Conservation (phyloP, 768 basidiomycete species). For the Lactarius trivialis region DNA sequence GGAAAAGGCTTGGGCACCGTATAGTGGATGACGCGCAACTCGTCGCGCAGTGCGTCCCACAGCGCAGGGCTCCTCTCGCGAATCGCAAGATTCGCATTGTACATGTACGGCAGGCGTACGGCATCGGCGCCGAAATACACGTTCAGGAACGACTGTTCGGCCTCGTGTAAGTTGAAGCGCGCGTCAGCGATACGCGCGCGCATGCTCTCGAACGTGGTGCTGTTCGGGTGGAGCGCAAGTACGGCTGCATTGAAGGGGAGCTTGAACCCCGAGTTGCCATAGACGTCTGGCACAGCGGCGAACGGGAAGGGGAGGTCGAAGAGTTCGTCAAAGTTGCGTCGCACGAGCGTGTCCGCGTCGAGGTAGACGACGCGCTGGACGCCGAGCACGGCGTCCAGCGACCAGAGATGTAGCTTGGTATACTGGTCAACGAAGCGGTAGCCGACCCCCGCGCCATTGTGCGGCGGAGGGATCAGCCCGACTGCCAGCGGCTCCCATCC, state of each 20-base stretch:
- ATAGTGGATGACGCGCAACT: constrained; percentile 33
- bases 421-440: constrained; percentile 37
- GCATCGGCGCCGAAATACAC: constrained; percentile 32
- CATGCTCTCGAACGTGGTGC: constrained; percentile 28
- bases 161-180: constrained; percentile 33
- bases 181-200: constrained; percentile 35
- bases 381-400: constrained; percentile 29
- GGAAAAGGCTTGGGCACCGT: constrained; percentile 30
- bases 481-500: constrained; percentile 37
- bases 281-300: constrained; percentile 39
- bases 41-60: constrained; percentile 29
- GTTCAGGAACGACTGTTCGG: constrained; percentile 41
- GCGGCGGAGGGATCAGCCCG: constrained; percentile 35
- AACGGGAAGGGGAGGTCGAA: constrained; percentile 37
- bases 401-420: constrained; percentile 40
- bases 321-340: constrained; percentile 40
- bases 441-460: constrained; percentile 33
- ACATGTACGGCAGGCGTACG: constrained; percentile 32
- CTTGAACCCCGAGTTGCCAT: constrained; percentile 31
- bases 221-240: constrained; percentile 30
- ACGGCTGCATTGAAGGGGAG: constrained; percentile 36
- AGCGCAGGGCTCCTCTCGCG: constrained; percentile 29
- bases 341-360: constrained; percentile 40
- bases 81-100: constrained; percentile 36
- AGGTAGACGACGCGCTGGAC: constrained; percentile 35